Evolutionary conservation across 2,329 filamentous ascomycete genomes (phyloP).

Genomic region (Xylaria sp.): DNA sequence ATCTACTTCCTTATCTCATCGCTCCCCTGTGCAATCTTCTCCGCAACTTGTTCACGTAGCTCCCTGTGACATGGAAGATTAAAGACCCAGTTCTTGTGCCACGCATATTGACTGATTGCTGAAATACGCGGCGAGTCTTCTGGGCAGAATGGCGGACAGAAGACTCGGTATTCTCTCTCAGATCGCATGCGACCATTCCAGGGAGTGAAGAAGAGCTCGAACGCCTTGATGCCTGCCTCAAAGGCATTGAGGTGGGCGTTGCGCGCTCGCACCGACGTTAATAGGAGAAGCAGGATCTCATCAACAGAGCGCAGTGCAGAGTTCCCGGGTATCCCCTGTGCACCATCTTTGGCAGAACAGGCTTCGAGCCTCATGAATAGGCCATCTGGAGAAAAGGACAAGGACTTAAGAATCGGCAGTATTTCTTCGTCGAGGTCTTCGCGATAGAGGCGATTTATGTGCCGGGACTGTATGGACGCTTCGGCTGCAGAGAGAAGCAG

Average conservation of each 20-base stretch:
- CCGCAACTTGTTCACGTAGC: slow-evolving; percentile 28
- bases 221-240: slow-evolving; percentile 19
- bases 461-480: slow-evolving; percentile 49
- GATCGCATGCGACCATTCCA: slow-evolving; percentile 56
- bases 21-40: slow-evolving; percentile 41
- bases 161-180: slow-evolving; percentile 56
- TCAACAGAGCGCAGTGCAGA: slow-evolving; percentile 47
- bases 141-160: slow-evolving; percentile 53
- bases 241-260: slow-evolving; percentile 50
- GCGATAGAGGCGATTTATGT: slow-evolving; percentile 47
- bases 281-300: slow-evolving; percentile 53
- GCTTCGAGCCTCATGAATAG: slow-evolving; percentile 58
- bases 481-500: slow-evolving; percentile 49
- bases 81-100: slow-evolving; percentile 53
- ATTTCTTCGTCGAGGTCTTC: slow-evolving; percentile 52
- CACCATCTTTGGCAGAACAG: slow-evolving; percentile 58
- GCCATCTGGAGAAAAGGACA: slow-evolving; percentile 50
- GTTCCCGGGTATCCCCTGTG: slow-evolving; percentile 41
- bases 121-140: slow-evolving; percentile 45
- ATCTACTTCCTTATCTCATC: slow-evolving; percentile 46
- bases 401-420: slow-evolving; percentile 41
- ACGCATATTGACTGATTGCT: slow-evolving; percentile 56
- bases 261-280: slow-evolving; percentile 53
- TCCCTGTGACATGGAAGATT: background rate
- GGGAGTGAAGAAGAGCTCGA: slow-evolving; percentile 55